Conservation (phyloP, 2,329 filamentous ascomycete genomes). For the Exophiala dermatitidis region DNA sequence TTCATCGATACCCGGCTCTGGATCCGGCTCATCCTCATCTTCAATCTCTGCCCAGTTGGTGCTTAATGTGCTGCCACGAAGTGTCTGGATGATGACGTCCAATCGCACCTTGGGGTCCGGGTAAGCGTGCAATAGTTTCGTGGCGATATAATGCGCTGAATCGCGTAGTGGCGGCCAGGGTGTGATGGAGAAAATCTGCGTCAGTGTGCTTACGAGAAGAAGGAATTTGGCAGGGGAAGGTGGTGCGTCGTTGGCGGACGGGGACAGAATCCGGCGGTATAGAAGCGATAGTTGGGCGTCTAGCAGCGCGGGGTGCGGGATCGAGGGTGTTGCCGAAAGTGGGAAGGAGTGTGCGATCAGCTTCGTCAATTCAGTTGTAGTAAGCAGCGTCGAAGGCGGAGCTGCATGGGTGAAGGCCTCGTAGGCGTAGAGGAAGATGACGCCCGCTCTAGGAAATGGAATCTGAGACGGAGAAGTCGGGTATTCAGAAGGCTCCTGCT, state of each 20-base stretch:
- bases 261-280: constrained; percentile 11
- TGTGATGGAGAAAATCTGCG: constrained; percentile 23
- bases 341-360: constrained; percentile 19
- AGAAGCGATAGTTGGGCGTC: constrained; percentile 21
- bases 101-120: constrained; percentile 15
- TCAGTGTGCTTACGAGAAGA: constrained; percentile 21
- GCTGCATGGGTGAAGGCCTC: constrained; percentile 11
- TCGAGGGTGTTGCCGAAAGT: constrained; percentile 16
- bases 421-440: constrained; percentile 21
- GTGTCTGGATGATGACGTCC: constrained; percentile 22
- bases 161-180: constrained; percentile 23
- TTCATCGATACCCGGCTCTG: constrained; percentile 18
- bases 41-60: constrained; percentile 22
- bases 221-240: constrained; percentile 20
- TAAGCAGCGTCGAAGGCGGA: constrained; percentile 4
- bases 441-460: constrained; percentile 22
- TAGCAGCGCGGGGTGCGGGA: constrained; percentile 15
- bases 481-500: constrained; percentile 24
- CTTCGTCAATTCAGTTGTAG: constrained; percentile 15
- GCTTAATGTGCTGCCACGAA: constrained; percentile 18
- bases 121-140: constrained; percentile 22
- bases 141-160: constrained; percentile 23
- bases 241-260: constrained; percentile 2
- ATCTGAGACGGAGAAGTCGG: constrained; percentile 26
- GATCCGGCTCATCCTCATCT: constrained; percentile 14